A percentile compares a stretch with the other conserved stretches of the same genome.
These are phyloP conservation scores for Chlamydomonas schloesseri DNA, from an alignment of 139 green algal genomes.

Conservation along the genomic window DNA sequence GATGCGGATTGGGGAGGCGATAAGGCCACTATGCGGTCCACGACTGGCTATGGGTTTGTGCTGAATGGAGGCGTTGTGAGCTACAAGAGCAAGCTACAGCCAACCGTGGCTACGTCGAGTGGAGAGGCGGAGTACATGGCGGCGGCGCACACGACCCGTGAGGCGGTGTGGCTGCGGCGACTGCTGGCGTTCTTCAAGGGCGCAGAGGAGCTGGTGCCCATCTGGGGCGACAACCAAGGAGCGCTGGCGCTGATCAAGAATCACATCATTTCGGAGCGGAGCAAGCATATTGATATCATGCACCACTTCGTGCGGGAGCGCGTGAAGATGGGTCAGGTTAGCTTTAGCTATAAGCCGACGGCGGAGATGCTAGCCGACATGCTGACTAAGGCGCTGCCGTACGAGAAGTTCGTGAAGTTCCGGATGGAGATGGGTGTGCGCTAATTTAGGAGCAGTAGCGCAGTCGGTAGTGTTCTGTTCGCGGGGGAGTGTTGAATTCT, in stretches of 20 bases:
- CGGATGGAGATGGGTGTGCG: slow-evolving; percentile 13
- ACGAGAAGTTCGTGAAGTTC: slow-evolving; percentile 23
- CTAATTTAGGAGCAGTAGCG: background rate
- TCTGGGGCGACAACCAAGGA: background rate
- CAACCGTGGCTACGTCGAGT: background rate
- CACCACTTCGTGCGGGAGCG: slow-evolving; percentile 56
- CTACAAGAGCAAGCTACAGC: background rate
- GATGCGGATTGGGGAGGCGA: background rate
- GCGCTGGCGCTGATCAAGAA: slow-evolving; percentile 40
- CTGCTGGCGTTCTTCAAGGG: background rate
- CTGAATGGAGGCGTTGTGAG: background rate
- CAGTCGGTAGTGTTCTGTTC: no score
- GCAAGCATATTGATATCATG: slow-evolving; percentile 64
- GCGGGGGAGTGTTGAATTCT: no score
- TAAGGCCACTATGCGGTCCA: background rate
- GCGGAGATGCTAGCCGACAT: slow-evolving; percentile 44
- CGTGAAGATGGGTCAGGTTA: slow-evolving; percentile 23
- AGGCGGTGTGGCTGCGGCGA: background rate
- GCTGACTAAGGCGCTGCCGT: slow-evolving; percentile 51
- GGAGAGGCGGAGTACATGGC: background rate
- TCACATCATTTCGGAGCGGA: slow-evolving; percentile 25
- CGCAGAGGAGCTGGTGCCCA: background rate
- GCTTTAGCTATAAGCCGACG: slow-evolving; percentile 31
- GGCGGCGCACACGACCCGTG: background rate
- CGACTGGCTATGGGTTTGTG: background rate